Evolutionary conservation across 2,329 filamentous ascomycete species (phyloP).

Genomic region (Epichloe sp.): DNA sequence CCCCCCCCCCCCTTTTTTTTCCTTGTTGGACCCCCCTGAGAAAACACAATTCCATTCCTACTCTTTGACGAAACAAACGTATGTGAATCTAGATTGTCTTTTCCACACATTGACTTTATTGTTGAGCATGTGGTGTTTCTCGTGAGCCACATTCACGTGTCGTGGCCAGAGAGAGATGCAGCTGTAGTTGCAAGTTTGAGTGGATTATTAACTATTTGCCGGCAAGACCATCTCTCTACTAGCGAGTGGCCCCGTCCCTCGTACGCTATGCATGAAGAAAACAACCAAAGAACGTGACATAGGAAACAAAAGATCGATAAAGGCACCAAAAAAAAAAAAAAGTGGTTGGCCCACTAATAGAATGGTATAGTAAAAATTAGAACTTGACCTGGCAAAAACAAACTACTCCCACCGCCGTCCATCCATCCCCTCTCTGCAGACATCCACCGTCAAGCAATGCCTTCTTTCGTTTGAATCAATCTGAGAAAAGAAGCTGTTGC

Average conservation of each 20-base stretch:
- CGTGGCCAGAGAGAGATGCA: no score
- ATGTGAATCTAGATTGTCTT: background rate
- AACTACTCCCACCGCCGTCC: background rate
- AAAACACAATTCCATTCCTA: no score
- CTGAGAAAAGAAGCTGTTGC: background rate
- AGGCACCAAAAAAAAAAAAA: conserved; percentile 1
- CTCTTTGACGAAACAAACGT: background rate
- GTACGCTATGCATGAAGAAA: conserved; percentile 9
- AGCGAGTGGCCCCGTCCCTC: conserved; percentile 2
- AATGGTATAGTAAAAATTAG: background rate
- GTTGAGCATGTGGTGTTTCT: no score
- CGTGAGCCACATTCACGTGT: no score
- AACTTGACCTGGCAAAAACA: background rate
- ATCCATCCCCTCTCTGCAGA: background rate
- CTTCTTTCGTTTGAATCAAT: background rate
- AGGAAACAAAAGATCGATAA: background rate
- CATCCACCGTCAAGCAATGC: background rate
- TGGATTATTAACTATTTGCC: conserved; percentile 12
- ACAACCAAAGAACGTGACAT: conserved; percentile 5
- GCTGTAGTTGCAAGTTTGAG: background rate
- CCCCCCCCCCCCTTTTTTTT: no score
- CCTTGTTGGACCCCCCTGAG: no score
- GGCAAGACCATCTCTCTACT: background rate
- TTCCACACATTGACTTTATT: background rate
- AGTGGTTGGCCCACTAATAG: background rate